These are phyloP conservation scores for Cantharellus cinnabarinus DNA, from an alignment of 768 basidiomycete genomes.

Conservation along the genomic window DNA sequence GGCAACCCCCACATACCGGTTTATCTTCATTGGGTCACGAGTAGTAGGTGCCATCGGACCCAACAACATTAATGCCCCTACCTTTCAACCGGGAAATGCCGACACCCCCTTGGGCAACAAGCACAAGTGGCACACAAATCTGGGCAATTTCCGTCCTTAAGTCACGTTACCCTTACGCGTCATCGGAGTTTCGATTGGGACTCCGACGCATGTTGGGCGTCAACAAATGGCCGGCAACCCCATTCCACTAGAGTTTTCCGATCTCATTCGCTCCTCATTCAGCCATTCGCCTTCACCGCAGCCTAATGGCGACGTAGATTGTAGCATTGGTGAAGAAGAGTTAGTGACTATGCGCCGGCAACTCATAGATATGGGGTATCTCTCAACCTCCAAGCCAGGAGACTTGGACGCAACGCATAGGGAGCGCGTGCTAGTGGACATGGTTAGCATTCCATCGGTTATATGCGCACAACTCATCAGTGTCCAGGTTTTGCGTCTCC, in stretches of 20 bases:
- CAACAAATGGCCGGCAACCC: background rate
- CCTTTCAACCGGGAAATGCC: no score
- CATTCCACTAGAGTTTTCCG: background rate
- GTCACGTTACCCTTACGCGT: no score
- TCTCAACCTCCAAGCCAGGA: background rate
- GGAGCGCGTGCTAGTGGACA: slow-evolving; percentile 34
- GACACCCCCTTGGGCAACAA: no score
- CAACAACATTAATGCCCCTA: no score
- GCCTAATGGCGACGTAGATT: background rate
- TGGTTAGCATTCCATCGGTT: slow-evolving; percentile 25
- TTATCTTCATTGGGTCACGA: no score
- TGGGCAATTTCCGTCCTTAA: no score
- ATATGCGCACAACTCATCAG: slow-evolving; percentile 6
- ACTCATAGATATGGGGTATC: slow-evolving; percentile 24
- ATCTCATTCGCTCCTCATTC: background rate
- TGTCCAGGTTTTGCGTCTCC: slow-evolving; percentile 22
- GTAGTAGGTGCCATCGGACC: no score
- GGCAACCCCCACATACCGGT: no score
- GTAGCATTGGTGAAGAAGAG: slow-evolving; percentile 15
- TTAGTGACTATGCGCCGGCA: slow-evolving; percentile 28
- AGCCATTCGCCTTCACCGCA: background rate
- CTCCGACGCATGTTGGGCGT: no score
- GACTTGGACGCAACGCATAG: slow-evolving; percentile 12
- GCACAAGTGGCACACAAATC: no score
- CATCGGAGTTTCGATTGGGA: no score